Evolutionary conservation across 1,139 yeast genomes (phyloP), one percentile per base, ranked within the genome.

Genomic region (Lodderomyces beijingensis): DNA sequence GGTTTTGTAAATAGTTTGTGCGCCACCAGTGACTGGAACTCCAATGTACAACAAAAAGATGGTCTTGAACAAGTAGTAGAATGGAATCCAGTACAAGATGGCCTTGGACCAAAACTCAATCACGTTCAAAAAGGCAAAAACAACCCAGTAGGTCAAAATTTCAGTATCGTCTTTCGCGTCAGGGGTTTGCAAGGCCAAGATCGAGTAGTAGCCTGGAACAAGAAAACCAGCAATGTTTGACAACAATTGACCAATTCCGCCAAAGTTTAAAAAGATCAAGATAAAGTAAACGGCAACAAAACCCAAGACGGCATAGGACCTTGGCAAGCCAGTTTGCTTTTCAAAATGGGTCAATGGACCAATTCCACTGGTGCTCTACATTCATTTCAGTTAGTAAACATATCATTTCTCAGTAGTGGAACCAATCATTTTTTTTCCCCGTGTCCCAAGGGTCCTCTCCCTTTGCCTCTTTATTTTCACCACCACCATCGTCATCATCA

Each of bases 81-180:
- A 88, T 51, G 99, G 98, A 47, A 91, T 63, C 94, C 96, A 85
- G 72, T 85, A 86, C 43, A 89, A 73, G 48, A 93, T 82, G 26
- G 96, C 82, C 54, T 79, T 77, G 41, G 96, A 81, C 97, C 97
- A 91, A 73, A 87, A 91, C 66, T 91, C 99, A 50, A 87, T 54
- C 32, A 91, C 91, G 57, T 81, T 85, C 66, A 91, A 77, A 51
- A 79, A 79, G 20, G 96, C 95, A 57, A 86, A 91, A 19, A 91
- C 95, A 39, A 91, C 96, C 98, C 98, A 91, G 62, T 91, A 89
- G 23, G 96, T 83, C 55, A 91, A 74, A 58, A 84, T 76, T 51
- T 86, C 83, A 41, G 93, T 83, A 59, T 88, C 96, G 55, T 88
- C 96, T 25, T 66, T 62, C 29, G 78, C 65, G 20, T 73, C 57